phyloP scores from a whole-genome alignment of 2,329 filamentous ascomycete species.

The Didymella glomerata region DNA sequence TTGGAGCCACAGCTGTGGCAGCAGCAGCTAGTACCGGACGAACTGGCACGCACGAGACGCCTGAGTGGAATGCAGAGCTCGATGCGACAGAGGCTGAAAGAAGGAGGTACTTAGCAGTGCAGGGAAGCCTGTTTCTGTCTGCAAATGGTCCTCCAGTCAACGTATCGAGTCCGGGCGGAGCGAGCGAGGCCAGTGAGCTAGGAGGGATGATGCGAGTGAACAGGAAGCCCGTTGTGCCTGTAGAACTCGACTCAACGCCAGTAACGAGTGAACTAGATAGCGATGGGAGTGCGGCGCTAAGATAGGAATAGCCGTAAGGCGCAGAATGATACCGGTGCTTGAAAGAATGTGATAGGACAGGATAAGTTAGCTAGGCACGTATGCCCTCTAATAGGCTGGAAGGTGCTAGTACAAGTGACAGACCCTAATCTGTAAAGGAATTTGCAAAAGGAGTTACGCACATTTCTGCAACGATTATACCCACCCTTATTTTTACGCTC shows the following conservation, averaged over 20 bases:
- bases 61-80: constrained; percentile 37
- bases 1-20: neutral
- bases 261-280: constrained; percentile 23
- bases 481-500: too few relatives aligned
- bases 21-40: neutral
- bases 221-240: constrained; percentile 31
- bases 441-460: too few relatives aligned
- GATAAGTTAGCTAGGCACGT: too few relatives aligned
- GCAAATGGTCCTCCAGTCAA: neutral
- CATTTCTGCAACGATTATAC: too few relatives aligned
- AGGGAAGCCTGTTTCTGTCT: constrained; percentile 11
- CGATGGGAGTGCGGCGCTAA: neutral
- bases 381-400: too few relatives aligned
- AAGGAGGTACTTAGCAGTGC: constrained; percentile 17
- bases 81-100: constrained; percentile 30
- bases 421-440: too few relatives aligned
- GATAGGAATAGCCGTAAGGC: neutral
- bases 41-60: constrained; percentile 21
- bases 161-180: constrained; percentile 4
- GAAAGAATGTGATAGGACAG: too few relatives aligned
- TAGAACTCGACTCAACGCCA: constrained; percentile 30
- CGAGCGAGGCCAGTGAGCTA: constrained; percentile 23
- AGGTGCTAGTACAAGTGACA: too few relatives aligned
- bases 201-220: constrained; percentile 25
- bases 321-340: constrained; percentile 5